Evolutionary conservation across 257 asterid genomes (phyloP).

Genomic region (Nicotiana undulata): DNA sequence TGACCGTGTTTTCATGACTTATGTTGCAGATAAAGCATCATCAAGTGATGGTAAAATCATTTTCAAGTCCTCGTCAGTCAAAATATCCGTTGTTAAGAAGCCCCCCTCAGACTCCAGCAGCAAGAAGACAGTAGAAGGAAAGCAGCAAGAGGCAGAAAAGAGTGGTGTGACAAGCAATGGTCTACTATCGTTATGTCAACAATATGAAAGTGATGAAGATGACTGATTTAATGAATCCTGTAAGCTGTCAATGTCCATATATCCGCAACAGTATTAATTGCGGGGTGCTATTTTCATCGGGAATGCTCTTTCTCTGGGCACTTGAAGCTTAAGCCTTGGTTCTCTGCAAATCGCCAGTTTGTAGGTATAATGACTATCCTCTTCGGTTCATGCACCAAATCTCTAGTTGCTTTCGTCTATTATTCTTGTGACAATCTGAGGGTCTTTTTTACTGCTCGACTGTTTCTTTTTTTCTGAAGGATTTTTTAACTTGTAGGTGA

Average conservation of each 20-base stretch:
- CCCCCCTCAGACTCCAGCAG: slow-evolving; percentile 12
- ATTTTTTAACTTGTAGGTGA: too few species aligned
- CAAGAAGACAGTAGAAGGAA: slow-evolving; percentile 4
- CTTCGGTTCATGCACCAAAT: background rate
- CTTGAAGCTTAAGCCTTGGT: background rate
- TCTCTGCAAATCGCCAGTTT: background rate
- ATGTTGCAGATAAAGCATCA: slow-evolving; percentile 14
- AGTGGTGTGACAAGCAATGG: slow-evolving; percentile 16
- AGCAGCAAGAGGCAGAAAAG: slow-evolving; percentile 10
- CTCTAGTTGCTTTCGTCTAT: background rate
- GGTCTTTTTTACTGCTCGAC: background rate
- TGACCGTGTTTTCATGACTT: too few species aligned
- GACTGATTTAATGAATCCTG: slow-evolving; percentile 6
- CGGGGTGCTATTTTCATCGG: background rate
- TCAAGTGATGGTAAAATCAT: slow-evolving; percentile 6
- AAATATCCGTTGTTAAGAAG: slow-evolving; percentile 45
- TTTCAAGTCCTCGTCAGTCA: slow-evolving; percentile 27
- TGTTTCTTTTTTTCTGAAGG: too few species aligned
- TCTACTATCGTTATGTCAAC: slow-evolving; percentile 45
- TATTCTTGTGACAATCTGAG: background rate
- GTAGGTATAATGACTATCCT: background rate
- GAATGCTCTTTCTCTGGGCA: background rate
- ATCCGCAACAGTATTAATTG: background rate
- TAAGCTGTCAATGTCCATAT: background rate
- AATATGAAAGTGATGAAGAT: slow-evolving; percentile 54